Evolutionary conservation across 257 asterid genomes (phyloP).

Genomic region (Nemophila menziesii): DNA sequence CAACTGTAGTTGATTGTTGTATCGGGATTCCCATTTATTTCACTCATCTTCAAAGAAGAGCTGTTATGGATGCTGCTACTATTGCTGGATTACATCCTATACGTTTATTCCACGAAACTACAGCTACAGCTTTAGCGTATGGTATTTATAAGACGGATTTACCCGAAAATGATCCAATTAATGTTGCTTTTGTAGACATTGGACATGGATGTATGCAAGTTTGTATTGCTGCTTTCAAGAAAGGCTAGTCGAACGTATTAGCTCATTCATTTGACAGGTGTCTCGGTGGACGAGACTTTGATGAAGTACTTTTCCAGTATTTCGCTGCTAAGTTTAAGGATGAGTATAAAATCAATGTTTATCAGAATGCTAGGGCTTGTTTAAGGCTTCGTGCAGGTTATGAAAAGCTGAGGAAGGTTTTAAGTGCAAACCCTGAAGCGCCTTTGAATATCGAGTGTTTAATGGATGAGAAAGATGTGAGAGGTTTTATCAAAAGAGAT

Average conservation of each 20-base stretch:
- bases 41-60: constrained; percentile 1
- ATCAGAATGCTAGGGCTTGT: background rate
- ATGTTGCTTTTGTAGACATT: constrained; percentile 2
- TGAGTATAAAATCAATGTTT: background rate
- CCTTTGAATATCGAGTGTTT: constrained; percentile 1
- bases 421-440: background rate
- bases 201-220: background rate
- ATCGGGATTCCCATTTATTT: background rate
- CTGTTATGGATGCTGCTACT: constrained; percentile 1
- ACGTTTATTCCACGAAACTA: background rate
- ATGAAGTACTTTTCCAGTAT: background rate
- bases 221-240: background rate
- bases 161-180: background rate
- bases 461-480: constrained; percentile 1
- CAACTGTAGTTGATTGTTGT: constrained; percentile 1
- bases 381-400: background rate
- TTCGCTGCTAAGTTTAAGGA: constrained; percentile 3
- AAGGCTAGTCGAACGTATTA: background rate
- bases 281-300: constrained; percentile 2
- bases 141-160: constrained; percentile 2
- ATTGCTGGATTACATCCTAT: background rate
- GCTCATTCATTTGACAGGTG: constrained; percentile 1
- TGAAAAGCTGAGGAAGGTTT: constrained; percentile 2
- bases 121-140: background rate
- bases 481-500: constrained; percentile 1